Evolutionary conservation across 1,284 basidiomycete species (phyloP).

Genomic region (Tilletia indica): DNA sequence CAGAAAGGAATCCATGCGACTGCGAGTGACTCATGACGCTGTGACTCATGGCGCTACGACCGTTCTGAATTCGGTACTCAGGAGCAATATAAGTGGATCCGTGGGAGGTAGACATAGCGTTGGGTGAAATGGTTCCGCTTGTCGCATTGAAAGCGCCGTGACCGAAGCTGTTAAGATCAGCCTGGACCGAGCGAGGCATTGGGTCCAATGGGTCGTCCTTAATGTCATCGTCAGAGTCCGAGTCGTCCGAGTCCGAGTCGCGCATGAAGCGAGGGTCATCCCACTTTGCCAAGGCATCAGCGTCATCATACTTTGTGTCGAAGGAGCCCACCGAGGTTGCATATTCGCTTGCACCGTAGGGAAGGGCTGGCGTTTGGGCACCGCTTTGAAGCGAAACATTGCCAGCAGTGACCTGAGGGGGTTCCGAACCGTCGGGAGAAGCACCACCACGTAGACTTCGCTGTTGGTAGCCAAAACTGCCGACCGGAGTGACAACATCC

Average conservation of each 20-base stretch:
- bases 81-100: background rate
- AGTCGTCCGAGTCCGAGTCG: conserved; percentile 9
- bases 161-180: conserved; percentile 8
- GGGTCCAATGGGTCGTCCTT: conserved; percentile 16
- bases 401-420: background rate
- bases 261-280: conserved; percentile 18
- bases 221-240: conserved; percentile 2
- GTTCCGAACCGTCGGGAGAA: conserved; percentile 10
- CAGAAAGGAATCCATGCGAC: background rate
- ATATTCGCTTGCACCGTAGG: conserved; percentile 5
- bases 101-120: background rate
- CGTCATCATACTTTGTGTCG: conserved; percentile 12
- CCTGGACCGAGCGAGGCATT: background rate
- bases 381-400: background rate
- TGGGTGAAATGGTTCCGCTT: background rate
- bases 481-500: background rate
- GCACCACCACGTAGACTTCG: background rate
- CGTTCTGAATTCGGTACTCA: conserved; percentile 12
- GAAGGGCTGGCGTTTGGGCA: background rate
- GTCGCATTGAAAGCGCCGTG: conserved; percentile 4
- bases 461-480: conserved; percentile 5
- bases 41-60: background rate
- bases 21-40: background rate
- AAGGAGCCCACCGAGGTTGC: conserved; percentile 6
- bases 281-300: conserved; percentile 18